Conservation (phyloP, 1,139 yeast species). For the Yamadazyma sp. region DNA sequence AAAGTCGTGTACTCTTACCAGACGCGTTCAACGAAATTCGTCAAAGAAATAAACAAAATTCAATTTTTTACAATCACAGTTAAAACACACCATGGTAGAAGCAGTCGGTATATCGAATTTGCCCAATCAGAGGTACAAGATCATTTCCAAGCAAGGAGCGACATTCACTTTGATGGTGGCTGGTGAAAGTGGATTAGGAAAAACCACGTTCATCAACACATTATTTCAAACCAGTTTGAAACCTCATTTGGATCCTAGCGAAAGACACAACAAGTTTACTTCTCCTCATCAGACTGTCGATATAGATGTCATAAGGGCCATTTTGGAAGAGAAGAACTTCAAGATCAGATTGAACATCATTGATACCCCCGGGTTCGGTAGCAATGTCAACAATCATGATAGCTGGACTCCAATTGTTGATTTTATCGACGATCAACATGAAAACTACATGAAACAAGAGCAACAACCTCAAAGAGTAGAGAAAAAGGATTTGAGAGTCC, state of each 20-base stretch:
- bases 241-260: constrained; percentile 60
- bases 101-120: constrained; percentile 83
- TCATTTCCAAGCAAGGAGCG: constrained; percentile 86
- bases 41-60: constrained; percentile 8
- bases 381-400: constrained; percentile 87
- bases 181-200: constrained; percentile 94
- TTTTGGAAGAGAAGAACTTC: constrained; percentile 90
- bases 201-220: constrained; percentile 93
- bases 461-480: constrained; percentile 81
- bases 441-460: constrained; percentile 91
- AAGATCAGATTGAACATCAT: constrained; percentile 80
- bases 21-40: constrained; percentile 8
- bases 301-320: constrained; percentile 85
- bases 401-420: constrained; percentile 94
- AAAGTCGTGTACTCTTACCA: neutral
- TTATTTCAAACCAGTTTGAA: constrained; percentile 75
- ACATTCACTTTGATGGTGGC: constrained; percentile 91
- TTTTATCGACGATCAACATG: constrained; percentile 96
- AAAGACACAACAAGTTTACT: constrained; percentile 67
- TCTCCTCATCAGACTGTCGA: constrained; percentile 81
- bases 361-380: constrained; percentile 98
- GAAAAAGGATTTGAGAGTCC: constrained; percentile 85
- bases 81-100: constrained; percentile 36
- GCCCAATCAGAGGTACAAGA: constrained; percentile 94
- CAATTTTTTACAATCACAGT: neutral